Base-by-base conservation (phyloP, 495 filamentous ascomycete genomes). In the Lasiosphaeria hispida region DNA sequence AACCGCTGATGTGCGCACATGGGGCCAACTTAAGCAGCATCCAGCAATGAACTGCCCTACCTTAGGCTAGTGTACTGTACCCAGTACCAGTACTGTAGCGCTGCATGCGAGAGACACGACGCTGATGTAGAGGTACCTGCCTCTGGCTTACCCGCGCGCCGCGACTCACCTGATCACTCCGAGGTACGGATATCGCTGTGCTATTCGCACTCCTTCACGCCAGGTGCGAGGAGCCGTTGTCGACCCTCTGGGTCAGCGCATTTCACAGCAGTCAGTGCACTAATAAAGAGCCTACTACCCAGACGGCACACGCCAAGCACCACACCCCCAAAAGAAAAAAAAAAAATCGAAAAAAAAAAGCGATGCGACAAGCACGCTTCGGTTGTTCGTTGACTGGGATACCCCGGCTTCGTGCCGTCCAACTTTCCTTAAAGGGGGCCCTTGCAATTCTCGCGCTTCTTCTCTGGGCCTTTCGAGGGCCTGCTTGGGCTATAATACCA, bases 391-490 rank as follows among this genome's bases (percentile, higher is more conserved):
- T 18, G 53, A 63, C 63, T 48, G 58, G 66, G 55, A 53, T 40
- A 43, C 68, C 68, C 58, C 67, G 66, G 52, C 47, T 49, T 55
- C 57, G 53, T 55, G 58, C 63, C 65, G 65, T 58, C 33, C 35
- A 54, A 37, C 43, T 58, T 71, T 67, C 66, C 68, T 63, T 52
- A 65, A 58, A 49, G 43, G 63, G 61, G 49, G 34, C 63, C 61
- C 57, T 65, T 63, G 65, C 56, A 59, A 58, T 34, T 38, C 40
- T 50, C 50, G 48, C 64, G 62, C 48, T 60, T 52, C 53, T 48
- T 54, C 56, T 63, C 42, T 58, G 43, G 37, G 59, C 40, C n/a
- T 43, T 58, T 61, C 34, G 15, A n/a, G n/a, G 58, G 57, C 49
- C 52, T 35, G 44, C 44, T 65, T 53, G 59, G 66, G 66, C 36